phyloP scores from a whole-genome alignment of 768 basidiomycete genomes.

The Dentipellis fragilis region DNA sequence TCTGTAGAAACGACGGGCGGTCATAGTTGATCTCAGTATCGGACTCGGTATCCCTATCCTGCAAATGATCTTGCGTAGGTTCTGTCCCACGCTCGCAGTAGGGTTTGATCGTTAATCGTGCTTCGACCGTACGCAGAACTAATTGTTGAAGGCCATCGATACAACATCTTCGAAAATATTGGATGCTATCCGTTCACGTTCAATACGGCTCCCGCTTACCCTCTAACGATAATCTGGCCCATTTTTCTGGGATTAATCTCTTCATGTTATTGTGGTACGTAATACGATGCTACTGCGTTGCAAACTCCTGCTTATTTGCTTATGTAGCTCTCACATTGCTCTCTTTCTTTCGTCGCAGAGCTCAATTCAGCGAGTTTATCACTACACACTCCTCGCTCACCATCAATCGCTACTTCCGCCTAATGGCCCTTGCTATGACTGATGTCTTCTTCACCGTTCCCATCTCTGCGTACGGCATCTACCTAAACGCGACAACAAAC shows the following conservation, averaged over 20 bases:
- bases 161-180: slow-evolving; percentile 43
- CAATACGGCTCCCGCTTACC: slow-evolving; percentile 25
- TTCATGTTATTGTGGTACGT: not conserved
- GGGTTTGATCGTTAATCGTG: no score
- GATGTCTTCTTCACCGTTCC: slow-evolving; percentile 25
- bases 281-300: no score
- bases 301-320: not conserved
- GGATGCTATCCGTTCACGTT: slow-evolving; percentile 41
- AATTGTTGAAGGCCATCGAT: slow-evolving; percentile 49
- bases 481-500: slow-evolving; percentile 14
- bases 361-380: slow-evolving; percentile 20
- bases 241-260: slow-evolving; percentile 20
- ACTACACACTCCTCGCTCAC: slow-evolving; percentile 27
- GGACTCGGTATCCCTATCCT: not conserved
- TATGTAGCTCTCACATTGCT: slow-evolving; percentile 18
- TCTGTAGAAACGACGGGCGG: not conserved
- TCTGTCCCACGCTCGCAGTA: no score
- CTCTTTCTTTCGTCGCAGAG: slow-evolving; percentile 15
- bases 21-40: not conserved
- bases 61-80: not conserved
- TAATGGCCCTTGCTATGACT: slow-evolving; percentile 23
- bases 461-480: slow-evolving; percentile 19
- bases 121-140: no score
- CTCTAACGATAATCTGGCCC: slow-evolving; percentile 22
- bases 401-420: slow-evolving; percentile 33